Percentiles rank a stretch among this genome's conserved stretches.
Evolutionary conservation across 2,329 filamentous ascomycete species (phyloP).

Genomic region (Fusarium nisikadoi): DNA sequence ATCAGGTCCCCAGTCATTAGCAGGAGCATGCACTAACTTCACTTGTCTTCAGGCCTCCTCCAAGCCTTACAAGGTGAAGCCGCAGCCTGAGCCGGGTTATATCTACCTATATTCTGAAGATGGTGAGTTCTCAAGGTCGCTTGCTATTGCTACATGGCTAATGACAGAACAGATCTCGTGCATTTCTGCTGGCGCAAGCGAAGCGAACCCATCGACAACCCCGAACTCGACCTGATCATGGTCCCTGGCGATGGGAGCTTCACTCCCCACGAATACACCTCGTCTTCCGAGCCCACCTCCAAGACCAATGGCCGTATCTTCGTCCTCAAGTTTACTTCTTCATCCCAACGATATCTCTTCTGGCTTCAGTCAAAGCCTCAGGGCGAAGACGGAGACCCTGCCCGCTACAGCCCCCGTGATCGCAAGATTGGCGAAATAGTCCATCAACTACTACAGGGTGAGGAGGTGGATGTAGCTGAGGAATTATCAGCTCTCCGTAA

Average conservation of each 20-base stretch:
- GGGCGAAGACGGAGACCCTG: conserved; percentile 72
- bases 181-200: conserved; percentile 98
- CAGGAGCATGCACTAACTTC: conserved; percentile 32
- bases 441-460: conserved; percentile 84
- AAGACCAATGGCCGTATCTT: conserved; percentile 91
- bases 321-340: conserved; percentile 92
- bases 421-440: conserved; percentile 89
- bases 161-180: conserved; percentile 73
- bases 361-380: conserved; percentile 96
- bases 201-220: conserved; percentile 72
- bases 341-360: conserved; percentile 90
- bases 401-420: conserved; percentile 86
- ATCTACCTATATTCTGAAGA: conserved; percentile 94
- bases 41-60: conserved; percentile 54
- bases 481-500: conserved; percentile 75
- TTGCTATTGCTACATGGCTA: neutral
- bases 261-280: conserved; percentile 76
- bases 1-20: neutral
- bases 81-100: conserved; percentile 80
- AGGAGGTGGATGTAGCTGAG: conserved; percentile 81
- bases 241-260: conserved; percentile 91
- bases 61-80: conserved; percentile 77
- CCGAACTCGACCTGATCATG: conserved; percentile 92
- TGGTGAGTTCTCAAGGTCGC: conserved; percentile 62
- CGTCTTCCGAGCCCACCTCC: conserved; percentile 65